These are phyloP conservation scores for Paratinospora sagittata DNA, from an alignment of 164 flowering plant genomes.

Conservation along the genomic window DNA sequence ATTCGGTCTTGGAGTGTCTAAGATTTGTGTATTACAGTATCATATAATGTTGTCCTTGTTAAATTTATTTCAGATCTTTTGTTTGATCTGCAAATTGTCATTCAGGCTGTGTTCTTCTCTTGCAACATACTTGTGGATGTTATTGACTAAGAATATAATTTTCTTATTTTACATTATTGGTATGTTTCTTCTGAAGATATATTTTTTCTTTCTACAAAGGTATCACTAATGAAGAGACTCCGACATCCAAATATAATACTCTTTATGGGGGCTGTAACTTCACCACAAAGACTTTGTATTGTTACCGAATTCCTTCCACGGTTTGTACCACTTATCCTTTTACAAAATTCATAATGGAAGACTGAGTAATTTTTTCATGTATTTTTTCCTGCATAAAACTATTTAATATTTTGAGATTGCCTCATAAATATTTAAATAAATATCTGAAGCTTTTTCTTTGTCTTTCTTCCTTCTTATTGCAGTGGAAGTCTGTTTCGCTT, in stretches of 20 bases:
- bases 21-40: too few species aligned
- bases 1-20: too few species aligned
- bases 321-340: conserved; percentile 30
- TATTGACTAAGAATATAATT: not conserved
- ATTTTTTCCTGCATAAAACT: conserved; percentile 1
- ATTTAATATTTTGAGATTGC: conserved; percentile 1
- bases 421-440: not conserved
- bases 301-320: conserved; percentile 98
- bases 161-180: not conserved
- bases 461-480: conserved; percentile 19
- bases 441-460: not conserved
- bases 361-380: conserved; percentile 8
- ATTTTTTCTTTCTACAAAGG: conserved; percentile 34
- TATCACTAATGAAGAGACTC: conserved; percentile 92
- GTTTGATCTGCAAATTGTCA: too few species aligned
- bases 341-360: conserved; percentile 7
- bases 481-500: conserved; percentile 93
- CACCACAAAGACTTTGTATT: conserved; percentile 88
- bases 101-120: too few species aligned
- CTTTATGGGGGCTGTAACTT: conserved; percentile 98
- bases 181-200: not conserved
- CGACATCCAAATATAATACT: conserved; percentile 94
- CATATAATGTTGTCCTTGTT: too few species aligned
- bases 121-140: not conserved
- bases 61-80: too few species aligned